These are phyloP conservation scores for Cladosporium austrohemisphaericum DNA, from an alignment of 2,329 filamentous ascomycete genomes.

Conservation along the genomic window DNA sequence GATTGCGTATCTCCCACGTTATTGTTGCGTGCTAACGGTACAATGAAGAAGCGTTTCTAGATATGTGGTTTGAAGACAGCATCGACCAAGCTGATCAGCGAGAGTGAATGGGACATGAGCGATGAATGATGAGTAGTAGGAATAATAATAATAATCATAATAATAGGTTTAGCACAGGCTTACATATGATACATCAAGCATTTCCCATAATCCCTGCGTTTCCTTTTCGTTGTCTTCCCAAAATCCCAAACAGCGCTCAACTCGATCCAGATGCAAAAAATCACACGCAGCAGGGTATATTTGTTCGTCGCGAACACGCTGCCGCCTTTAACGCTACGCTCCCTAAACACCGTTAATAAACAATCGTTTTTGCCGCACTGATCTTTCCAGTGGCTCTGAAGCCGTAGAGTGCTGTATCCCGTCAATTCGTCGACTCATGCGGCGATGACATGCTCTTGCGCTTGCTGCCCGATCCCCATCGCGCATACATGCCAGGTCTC, in stretches of 20 bases:
- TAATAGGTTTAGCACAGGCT: slow-evolving; percentile 1
- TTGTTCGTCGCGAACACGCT: neutral
- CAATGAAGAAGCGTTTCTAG: too few species aligned
- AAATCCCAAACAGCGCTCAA: neutral
- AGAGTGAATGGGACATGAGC: too few species aligned
- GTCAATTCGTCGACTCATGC: neutral
- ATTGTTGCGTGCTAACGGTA: too few species aligned
- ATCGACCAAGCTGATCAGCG: too few species aligned
- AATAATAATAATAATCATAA: too few species aligned
- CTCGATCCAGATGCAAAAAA: neutral
- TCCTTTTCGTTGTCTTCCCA: neutral
- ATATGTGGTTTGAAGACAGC: too few species aligned
- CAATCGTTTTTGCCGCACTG: too few species aligned
- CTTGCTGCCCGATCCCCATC: slow-evolving; percentile 6
- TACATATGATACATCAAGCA: slow-evolving; percentile 10
- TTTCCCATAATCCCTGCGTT: neutral
- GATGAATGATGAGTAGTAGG: too few species aligned
- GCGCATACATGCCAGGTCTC: neutral
- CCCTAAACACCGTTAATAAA: neutral
- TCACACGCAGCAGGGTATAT: slow-evolving; percentile 5
- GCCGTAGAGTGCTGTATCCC: neutral
- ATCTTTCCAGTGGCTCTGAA: too few species aligned
- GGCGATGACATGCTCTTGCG: slow-evolving; percentile 1
- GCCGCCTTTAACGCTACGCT: neutral
- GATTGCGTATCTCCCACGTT: too few species aligned